phyloP scores from a whole-genome alignment of 495 filamentous ascomycete genomes.

The Pseudevernia furfuracea region DNA sequence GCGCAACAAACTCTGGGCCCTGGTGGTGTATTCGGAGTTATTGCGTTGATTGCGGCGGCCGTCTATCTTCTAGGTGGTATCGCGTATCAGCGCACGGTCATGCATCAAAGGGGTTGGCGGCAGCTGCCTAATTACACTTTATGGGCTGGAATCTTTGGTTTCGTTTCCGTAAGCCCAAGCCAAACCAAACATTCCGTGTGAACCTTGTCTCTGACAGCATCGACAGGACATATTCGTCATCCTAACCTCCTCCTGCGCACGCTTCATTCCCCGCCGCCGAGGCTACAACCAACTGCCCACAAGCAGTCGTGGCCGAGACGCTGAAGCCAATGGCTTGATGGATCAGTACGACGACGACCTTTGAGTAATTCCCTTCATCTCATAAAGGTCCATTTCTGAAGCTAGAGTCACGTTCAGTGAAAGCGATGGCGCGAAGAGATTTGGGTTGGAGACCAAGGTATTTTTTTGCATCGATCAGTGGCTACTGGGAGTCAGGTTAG shows the following conservation, averaged over 20 bases:
- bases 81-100: conserved; percentile 90
- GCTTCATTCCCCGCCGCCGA: conserved; percentile 46
- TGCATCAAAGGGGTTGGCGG: conserved; percentile 90
- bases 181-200: conserved; percentile 29
- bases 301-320: conserved; percentile 23
- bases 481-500: conserved; percentile 1
- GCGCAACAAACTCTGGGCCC: conserved; percentile 64
- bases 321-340: conserved; percentile 51
- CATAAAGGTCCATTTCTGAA: neutral
- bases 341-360: conserved; percentile 88
- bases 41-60: conserved; percentile 67
- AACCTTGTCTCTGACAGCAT: neutral
- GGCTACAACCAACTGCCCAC: conserved; percentile 27
- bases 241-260: conserved; percentile 64
- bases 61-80: conserved; percentile 90
- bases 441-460: neutral
- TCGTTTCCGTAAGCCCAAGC: conserved; percentile 63
- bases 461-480: conserved; percentile 1
- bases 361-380: neutral
- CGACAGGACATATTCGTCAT: conserved; percentile 76
- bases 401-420: neutral
- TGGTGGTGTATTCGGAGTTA: conserved; percentile 85
- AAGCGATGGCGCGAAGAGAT: neutral
- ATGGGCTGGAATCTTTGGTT: conserved; percentile 82
- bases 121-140: conserved; percentile 90